Evolutionary conservation across 2,329 filamentous ascomycete genomes (phyloP), one percentile per base, ranked within the genome.

Genomic region (Diaporthe destruens): DNA sequence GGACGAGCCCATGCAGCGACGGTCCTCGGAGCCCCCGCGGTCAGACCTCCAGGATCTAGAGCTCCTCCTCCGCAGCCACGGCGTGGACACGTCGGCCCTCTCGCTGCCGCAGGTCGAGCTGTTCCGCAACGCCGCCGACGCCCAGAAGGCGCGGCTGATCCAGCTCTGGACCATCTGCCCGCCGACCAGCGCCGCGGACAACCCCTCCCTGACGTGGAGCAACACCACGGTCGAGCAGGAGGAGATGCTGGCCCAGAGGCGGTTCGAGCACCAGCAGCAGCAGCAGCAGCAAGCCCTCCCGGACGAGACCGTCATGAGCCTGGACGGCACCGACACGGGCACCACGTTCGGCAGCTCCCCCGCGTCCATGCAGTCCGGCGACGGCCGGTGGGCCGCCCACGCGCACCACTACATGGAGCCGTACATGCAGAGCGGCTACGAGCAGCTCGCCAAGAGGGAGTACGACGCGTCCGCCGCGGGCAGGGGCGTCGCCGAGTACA

Each of bases 111-210:
- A 98, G 80, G 82, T 95, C 67, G 88, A 93, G 73, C 89, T 98
- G 53, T 97, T 97, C 85, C 89, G 89, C 76, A 90, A 91, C 74
- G 94, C 94, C 68, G 91, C 93, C 72, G 84, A 88, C 32, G 86
- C 91, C 55, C 94, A 97, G 81, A 90, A 92, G 78, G 84, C 91
- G 72, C 90, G 94, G 29, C 87, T 98, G 20, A 86, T 97, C 51
- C 92, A 97, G 80, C 89, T 97, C 20, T 98, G 95, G 95, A 91
- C 90, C 73, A 94, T 95, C 76, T 94, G 90, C 72, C 93, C 93
- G 29, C 93, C 93, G 0, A 88, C 86, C 54, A 89, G 88, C 74
- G 84, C 81, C 72, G 85, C 84, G 63, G 87, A 88, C 69, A 88
- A 89, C 75, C 84, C 86, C 2, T 83, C 85, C 12, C 79, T 90